A percentile compares a stretch with the other conserved stretches of the same genome.
phyloP scores from a whole-genome alignment of 768 basidiomycete genomes.

The Trichaptum fuscoviolaceum region DNA sequence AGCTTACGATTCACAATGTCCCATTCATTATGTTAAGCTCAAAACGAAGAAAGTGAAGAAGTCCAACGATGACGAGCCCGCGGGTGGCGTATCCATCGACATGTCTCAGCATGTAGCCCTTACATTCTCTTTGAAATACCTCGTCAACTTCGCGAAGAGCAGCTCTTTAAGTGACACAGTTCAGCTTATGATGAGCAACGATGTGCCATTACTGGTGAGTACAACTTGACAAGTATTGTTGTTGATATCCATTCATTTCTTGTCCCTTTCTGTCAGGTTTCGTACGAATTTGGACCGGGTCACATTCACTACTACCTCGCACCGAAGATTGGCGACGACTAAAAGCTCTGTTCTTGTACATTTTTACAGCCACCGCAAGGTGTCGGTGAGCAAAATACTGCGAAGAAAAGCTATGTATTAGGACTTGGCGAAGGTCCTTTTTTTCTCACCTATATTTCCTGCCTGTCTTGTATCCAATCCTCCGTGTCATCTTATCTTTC shows the following conservation, averaged over 20 bases:
- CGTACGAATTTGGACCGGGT: constrained; percentile 86
- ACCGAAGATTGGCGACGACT: constrained; percentile 91
- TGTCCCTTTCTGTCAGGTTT: constrained; percentile 47
- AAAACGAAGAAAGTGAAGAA: constrained; percentile 48
- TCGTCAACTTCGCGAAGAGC: constrained; percentile 94
- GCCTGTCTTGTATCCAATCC: neutral
- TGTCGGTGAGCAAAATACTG: neutral
- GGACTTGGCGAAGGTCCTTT: neutral
- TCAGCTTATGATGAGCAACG: constrained; percentile 85
- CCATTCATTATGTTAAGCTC: constrained; percentile 33
- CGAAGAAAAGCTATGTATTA: neutral
- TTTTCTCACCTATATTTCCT: neutral
- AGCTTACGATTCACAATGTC: neutral
- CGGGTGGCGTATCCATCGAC: constrained; percentile 66
- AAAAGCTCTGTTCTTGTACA: constrained; percentile 10
- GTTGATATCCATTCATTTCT: constrained; percentile 6
- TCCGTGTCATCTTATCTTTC: neutral
- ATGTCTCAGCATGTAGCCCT: constrained; percentile 89
- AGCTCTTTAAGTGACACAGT: constrained; percentile 66
- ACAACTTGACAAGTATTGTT: neutral
- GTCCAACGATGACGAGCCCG: constrained; percentile 34
- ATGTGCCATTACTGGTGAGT: constrained; percentile 80
- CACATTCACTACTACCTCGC: constrained; percentile 93
- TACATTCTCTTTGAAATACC: constrained; percentile 95
- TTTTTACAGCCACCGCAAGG: neutral